A percentile compares a stretch with the other conserved stretches of the same genome.
Evolutionary conservation across 2,329 filamentous ascomycete genomes (phyloP).

Genomic region (Tympanopsis confertula): DNA sequence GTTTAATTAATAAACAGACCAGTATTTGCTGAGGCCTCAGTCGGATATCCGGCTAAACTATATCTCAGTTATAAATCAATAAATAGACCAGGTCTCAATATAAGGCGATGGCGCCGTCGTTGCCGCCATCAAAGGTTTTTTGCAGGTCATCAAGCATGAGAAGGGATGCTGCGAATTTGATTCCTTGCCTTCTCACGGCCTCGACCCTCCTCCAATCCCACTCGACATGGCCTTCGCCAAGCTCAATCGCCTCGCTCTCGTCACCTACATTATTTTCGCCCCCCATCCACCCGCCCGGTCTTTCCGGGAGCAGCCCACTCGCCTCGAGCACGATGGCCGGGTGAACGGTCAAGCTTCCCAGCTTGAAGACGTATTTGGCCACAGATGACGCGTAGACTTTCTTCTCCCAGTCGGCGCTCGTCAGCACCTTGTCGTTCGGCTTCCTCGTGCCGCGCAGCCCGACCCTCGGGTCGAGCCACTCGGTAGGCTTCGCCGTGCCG

Average conservation of each 20-base stretch:
- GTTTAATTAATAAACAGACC: too few species aligned
- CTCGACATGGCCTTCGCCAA: conserved; percentile 17
- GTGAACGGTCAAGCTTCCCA: conserved; percentile 71
- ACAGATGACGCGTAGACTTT: conserved; percentile 61
- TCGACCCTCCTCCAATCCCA: conserved; percentile 52
- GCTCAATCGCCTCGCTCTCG: conserved; percentile 21
- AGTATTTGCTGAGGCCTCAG: too few species aligned
- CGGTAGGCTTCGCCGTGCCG: conserved; percentile 41
- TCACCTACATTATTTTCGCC: conserved; percentile 25
- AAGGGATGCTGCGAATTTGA: conserved; percentile 42
- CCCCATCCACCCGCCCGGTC: conserved; percentile 53
- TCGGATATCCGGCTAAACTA: too few species aligned
- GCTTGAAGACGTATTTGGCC: conserved; percentile 74
- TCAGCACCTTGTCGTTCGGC: conserved; percentile 16
- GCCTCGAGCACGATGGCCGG: conserved; percentile 65
- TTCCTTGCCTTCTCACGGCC: conserved; percentile 38
- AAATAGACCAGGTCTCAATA: too few species aligned
- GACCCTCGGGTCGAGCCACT: conserved; percentile 36
- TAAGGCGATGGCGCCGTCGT: conserved; percentile 34
- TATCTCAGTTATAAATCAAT: too few species aligned
- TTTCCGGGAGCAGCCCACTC: conserved; percentile 62
- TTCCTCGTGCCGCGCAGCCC: conserved; percentile 17
- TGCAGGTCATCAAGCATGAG: conserved; percentile 41
- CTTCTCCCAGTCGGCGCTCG: conserved; percentile 36
- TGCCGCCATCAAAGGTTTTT: conserved; percentile 38